These are phyloP conservation scores for Davidsoniella australis DNA, from an alignment of 2,329 filamentous ascomycete species.

Conservation along the genomic window DNA sequence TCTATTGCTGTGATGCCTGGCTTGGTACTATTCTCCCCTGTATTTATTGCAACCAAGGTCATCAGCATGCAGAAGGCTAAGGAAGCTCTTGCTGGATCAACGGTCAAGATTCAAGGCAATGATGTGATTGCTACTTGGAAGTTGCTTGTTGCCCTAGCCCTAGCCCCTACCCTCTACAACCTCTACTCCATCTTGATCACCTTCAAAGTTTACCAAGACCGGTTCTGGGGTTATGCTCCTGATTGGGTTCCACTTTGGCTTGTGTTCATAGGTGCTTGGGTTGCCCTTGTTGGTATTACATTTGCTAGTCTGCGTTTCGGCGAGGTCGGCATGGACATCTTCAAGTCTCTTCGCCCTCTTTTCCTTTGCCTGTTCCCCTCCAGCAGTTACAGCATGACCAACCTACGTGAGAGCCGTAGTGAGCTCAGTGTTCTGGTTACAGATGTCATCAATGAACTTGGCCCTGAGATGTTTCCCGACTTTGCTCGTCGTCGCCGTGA, in stretches of 20 bases:
- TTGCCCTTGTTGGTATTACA: constrained; percentile 73
- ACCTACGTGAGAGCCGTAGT: constrained; percentile 54
- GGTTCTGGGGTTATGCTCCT: constrained; percentile 67
- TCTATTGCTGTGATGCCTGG: constrained; percentile 73
- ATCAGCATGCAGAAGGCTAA: constrained; percentile 70
- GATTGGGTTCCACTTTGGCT: constrained; percentile 64
- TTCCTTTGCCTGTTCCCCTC: constrained; percentile 70
- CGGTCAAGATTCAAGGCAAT: constrained; percentile 72
- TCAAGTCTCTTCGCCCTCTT: constrained; percentile 83
- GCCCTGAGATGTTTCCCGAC: constrained; percentile 93
- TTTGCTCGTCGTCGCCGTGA: constrained; percentile 66
- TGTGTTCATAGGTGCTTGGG: constrained; percentile 56
- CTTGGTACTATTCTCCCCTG: constrained; percentile 69
- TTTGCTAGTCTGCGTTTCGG: constrained; percentile 89
- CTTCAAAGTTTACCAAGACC: constrained; percentile 63
- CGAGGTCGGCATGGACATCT: constrained; percentile 96
- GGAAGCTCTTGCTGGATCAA: constrained; percentile 68
- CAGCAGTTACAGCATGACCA: constrained; percentile 68
- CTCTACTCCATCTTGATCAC: constrained; percentile 62
- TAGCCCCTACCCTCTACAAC: constrained; percentile 68
- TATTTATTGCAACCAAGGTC: constrained; percentile 69
- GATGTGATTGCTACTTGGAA: constrained; percentile 95
- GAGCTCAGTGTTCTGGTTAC: constrained; percentile 70
- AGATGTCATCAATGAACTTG: constrained; percentile 82
- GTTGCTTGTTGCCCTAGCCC: constrained; percentile 67